These are phyloP conservation scores for Diutina mesorugosa DNA, from an alignment of 1,139 yeast species.

Conservation along the genomic window DNA sequence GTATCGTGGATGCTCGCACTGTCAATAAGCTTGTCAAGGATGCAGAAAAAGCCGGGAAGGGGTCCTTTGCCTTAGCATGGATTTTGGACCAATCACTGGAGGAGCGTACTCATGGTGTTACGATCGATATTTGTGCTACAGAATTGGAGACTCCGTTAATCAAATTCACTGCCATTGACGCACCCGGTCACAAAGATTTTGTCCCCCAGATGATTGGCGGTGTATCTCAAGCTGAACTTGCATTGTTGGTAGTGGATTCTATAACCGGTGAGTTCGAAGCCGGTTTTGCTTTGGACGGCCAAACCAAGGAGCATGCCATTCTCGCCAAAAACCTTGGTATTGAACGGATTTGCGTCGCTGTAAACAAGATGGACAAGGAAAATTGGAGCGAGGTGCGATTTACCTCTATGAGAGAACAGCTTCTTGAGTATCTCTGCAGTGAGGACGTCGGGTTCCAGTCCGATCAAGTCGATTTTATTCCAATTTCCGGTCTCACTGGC, in stretches of 20 bases:
- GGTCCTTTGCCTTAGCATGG: conserved; percentile 96
- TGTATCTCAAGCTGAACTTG: conserved; percentile 50
- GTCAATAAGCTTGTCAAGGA: conserved; percentile 71
- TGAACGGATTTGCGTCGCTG: conserved; percentile 59
- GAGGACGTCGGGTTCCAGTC: conserved; percentile 46
- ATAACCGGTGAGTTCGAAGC: conserved; percentile 79
- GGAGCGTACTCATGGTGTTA: conserved; percentile 84
- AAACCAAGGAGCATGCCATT: conserved; percentile 86
- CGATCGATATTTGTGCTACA: conserved; percentile 85
- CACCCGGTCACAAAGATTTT: conserved; percentile 56
- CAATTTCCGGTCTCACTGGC: conserved; percentile 81
- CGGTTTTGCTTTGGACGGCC: conserved; percentile 81
- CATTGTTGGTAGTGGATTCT: conserved; percentile 66
- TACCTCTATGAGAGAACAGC: conserved; percentile 43
- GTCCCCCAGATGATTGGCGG: conserved; percentile 45
- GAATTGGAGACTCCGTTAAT: conserved; percentile 57
- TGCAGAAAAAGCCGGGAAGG: conserved; percentile 73
- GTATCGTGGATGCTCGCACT: conserved; percentile 67
- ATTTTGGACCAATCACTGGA: conserved; percentile 91
- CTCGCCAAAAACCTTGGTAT: conserved; percentile 78
- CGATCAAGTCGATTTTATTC: conserved; percentile 51
- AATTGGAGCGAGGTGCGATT: conserved; percentile 62
- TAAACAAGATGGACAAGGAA: conserved; percentile 78
- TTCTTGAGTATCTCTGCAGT: conserved; percentile 41
- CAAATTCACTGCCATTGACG: conserved; percentile 81